Evolutionary conservation across 345 rosid genomes (phyloP).

Genomic region (Brassica carinata): DNA sequence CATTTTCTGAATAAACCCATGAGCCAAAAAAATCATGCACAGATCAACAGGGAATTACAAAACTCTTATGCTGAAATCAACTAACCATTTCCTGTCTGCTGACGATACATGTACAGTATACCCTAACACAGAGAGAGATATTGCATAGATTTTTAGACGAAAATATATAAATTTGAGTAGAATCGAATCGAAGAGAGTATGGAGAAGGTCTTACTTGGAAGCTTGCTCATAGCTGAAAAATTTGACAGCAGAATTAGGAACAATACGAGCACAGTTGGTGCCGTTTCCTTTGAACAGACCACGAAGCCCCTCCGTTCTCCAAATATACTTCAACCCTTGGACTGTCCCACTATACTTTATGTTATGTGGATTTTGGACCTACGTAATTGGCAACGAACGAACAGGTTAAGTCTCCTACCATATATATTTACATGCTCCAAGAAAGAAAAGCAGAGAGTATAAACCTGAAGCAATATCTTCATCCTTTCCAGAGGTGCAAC

Average conservation of each 20-base stretch:
- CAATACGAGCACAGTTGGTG: conserved; percentile 94
- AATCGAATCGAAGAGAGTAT: background rate
- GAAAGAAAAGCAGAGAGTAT: background rate
- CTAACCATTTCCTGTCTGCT: conserved; percentile 83
- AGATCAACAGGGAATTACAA: no score
- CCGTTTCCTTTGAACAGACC: conserved; percentile 97
- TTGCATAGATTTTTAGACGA: conserved; percentile 5
- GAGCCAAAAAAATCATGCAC: background rate
- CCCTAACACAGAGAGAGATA: conserved; percentile 48
- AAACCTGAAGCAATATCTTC: conserved; percentile 95
- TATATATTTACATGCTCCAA: background rate
- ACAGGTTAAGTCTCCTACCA: background rate
- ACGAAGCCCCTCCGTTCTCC: conserved; percentile 94
- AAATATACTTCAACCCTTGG: conserved; percentile 93
- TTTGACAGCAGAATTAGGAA: conserved; percentile 97
- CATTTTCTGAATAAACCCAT: conserved; percentile 59
- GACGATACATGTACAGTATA: conserved; percentile 66
- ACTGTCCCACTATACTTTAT: conserved; percentile 87
- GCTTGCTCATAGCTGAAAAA: conserved; percentile 99
- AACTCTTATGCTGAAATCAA: background rate
- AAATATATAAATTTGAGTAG: background rate
- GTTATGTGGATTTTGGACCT: conserved; percentile 94
- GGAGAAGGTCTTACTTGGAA: conserved; percentile 62
- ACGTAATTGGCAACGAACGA: background rate
- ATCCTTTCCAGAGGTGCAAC: conserved; percentile 97